Evolutionary conservation across 78 protist species (phyloP), one percentile per base, ranked within the genome.

Genomic region (Salpingoeca rosetta): DNA sequence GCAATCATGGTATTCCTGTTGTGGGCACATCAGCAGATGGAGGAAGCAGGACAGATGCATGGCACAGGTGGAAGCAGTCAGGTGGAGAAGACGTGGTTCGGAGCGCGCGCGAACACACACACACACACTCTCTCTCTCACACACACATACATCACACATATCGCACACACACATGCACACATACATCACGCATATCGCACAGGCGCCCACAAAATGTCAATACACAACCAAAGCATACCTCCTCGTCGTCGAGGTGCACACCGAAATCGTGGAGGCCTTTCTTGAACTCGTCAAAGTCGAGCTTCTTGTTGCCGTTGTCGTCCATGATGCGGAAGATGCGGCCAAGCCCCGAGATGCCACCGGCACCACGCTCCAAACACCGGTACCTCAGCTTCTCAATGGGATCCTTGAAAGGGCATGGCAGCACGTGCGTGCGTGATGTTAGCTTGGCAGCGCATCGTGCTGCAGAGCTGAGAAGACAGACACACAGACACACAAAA

Each of bases 221-320:
- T n/a, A n/a, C n/a, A n/a, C n/a, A n/a, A n/a, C n/a, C n/a, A n/a
- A n/a, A n/a, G n/a, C n/a, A n/a, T n/a, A 43, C 82, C 38, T 22
- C 82, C 39, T 79, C 45, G 25, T 3, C 36, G n/a, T 17, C n/a
- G 27, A 43, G 57, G 57, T 43, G 27, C 41, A 12, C 24, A 22
- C 82, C 82, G 24, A 42, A 79, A 38, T 79, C 82, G 1, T 28
- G 82, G 31, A 79, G 82, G 2, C 82, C 82, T 56, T 79, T 79
- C 26, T 2, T 22, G 27, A 79, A 79, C 82, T 79, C 82, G 37
- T 79, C 36, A 11, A 43, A 43, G 57, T 11, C 27, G 37, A 79
- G 82, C 43, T 40, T 2, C 44, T 76, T 76, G 81, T 39, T 76
- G 24, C 81, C 81, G 37, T 79, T 56, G n/a, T 79, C 82, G n/a